Percentiles rank a stretch among this genome's conserved stretches.
Evolutionary conservation across 202 grass and related monocot species (phyloP).

Genomic region (Digitaria exilis): DNA sequence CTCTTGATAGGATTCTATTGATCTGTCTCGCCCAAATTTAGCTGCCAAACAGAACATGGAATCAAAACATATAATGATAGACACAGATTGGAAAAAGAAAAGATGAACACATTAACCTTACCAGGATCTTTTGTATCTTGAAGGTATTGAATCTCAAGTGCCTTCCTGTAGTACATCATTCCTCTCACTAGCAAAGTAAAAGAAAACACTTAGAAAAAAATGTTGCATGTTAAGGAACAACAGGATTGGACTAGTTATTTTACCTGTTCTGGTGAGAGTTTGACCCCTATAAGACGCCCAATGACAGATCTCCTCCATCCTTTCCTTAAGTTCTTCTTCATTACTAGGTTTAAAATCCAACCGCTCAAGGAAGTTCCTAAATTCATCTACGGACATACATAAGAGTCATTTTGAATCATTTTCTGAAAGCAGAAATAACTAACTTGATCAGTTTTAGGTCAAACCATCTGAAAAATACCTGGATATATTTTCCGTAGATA

Average conservation of each 20-base stretch:
- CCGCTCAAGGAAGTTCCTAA: conserved; percentile 64
- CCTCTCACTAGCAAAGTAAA: conserved; percentile 81
- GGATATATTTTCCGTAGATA: conserved; percentile 78
- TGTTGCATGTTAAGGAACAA: conserved; percentile 3
- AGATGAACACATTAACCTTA: conserved; percentile 38
- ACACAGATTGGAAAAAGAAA: conserved; percentile 2
- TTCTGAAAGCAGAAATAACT: neutral
- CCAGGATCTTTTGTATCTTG: conserved; percentile 63
- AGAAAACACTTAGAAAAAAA: conserved; percentile 36
- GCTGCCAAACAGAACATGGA: conserved; percentile 43
- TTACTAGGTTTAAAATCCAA: conserved; percentile 20
- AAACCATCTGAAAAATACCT: conserved; percentile 41
- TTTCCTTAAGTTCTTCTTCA: conserved; percentile 23
- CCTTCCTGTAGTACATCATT: conserved; percentile 96
- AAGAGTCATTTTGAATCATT: conserved; percentile 42
- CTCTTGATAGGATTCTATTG: conserved; percentile 40
- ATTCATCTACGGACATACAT: conserved; percentile 72
- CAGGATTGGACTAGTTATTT: conserved; percentile 13
- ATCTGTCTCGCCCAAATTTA: conserved; percentile 37
- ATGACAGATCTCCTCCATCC: conserved; percentile 24
- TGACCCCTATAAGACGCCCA: conserved; percentile 95
- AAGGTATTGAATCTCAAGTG: conserved; percentile 76
- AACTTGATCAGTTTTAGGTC: neutral
- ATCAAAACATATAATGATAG: conserved; percentile 21
- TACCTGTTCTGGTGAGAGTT: conserved; percentile 93